Evolutionary conservation across 225 moss, liverwort and hornwort genomes (phyloP).

Genomic region (Marchantia polymorpha): DNA sequence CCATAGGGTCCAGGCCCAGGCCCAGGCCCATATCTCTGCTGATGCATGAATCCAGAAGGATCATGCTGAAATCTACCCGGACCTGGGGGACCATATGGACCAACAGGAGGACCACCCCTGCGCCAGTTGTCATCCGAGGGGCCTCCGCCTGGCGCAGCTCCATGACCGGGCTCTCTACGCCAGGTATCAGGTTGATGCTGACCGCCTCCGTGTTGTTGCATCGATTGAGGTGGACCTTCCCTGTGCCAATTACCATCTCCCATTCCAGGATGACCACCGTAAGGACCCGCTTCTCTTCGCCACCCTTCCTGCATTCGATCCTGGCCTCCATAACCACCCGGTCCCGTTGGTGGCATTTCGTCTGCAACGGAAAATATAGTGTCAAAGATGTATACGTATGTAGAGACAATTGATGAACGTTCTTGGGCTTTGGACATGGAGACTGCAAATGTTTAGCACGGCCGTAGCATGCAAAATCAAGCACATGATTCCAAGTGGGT

Average conservation of each 20-base stretch:
- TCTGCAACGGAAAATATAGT: constrained; percentile 36
- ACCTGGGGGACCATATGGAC: constrained; percentile 84
- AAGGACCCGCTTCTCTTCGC: constrained; percentile 64
- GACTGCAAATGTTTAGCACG: too few relatives aligned
- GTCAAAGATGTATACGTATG: not conserved
- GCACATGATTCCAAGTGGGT: not conserved
- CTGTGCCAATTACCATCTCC: constrained; percentile 80
- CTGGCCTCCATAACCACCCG: constrained; percentile 56
- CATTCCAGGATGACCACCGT: constrained; percentile 60
- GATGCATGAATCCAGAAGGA: constrained; percentile 81
- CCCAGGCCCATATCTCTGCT: constrained; percentile 76
- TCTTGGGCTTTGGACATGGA: too few relatives aligned
- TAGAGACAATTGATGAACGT: not conserved
- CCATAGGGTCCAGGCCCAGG: constrained; percentile 74
- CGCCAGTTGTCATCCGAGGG: constrained; percentile 95
- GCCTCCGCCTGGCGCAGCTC: constrained; percentile 54
- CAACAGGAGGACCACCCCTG: constrained; percentile 72
- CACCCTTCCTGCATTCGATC: constrained; percentile 75
- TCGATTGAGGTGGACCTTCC: constrained; percentile 56
- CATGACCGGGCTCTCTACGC: constrained; percentile 69
- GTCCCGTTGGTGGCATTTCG: constrained; percentile 45
- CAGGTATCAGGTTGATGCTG: constrained; percentile 62
- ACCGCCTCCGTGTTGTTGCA: constrained; percentile 61
- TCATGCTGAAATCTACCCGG: constrained; percentile 77
- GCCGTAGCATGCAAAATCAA: not conserved